A percentile compares a stretch with the other conserved stretches of the same genome.
Conservation (phyloP, 345 rosid species). For the Odontarrhena argentea region DNA sequence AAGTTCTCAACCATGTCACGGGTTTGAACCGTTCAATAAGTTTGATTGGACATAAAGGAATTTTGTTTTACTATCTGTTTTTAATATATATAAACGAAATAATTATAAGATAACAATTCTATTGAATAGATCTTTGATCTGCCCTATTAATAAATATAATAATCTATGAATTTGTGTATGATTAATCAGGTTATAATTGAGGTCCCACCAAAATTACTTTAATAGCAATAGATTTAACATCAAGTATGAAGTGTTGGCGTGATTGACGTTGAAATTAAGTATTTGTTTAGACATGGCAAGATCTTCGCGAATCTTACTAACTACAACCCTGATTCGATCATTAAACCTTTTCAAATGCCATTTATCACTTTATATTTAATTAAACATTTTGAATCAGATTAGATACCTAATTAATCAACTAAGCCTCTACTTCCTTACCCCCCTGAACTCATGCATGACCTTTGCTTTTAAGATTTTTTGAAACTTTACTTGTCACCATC, state of each 20-base stretch:
- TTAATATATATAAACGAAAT: constrained; percentile 22
- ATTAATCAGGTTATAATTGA: constrained; percentile 43
- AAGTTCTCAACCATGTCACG: constrained; percentile 36
- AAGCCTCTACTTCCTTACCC: constrained; percentile 36
- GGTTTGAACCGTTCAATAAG: constrained; percentile 40
- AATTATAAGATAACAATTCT: constrained; percentile 26
- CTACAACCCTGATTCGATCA: constrained; percentile 50
- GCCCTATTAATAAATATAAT: constrained; percentile 39
- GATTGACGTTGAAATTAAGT: constrained; percentile 69
- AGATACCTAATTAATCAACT: constrained; percentile 10
- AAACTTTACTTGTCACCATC: constrained; percentile 43
- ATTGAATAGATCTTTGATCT: constrained; percentile 36
- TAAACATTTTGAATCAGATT: not conserved
- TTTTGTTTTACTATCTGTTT: constrained; percentile 17
- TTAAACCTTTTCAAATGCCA: constrained; percentile 30
- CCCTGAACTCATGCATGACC: constrained; percentile 50
- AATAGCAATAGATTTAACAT: constrained; percentile 39
- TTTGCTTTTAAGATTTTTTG: constrained; percentile 34
- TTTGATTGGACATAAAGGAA: constrained; percentile 43
- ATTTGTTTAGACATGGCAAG: constrained; percentile 46
- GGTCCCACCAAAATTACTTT: constrained; percentile 40
- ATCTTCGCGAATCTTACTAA: constrained; percentile 73
- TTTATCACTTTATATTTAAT: constrained; percentile 28
- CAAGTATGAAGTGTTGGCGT: constrained; percentile 58
- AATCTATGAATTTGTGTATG: constrained; percentile 26